These are phyloP conservation scores for Calycina herbarum DNA, from an alignment of 2,329 filamentous ascomycete species.

Conservation along the genomic window DNA sequence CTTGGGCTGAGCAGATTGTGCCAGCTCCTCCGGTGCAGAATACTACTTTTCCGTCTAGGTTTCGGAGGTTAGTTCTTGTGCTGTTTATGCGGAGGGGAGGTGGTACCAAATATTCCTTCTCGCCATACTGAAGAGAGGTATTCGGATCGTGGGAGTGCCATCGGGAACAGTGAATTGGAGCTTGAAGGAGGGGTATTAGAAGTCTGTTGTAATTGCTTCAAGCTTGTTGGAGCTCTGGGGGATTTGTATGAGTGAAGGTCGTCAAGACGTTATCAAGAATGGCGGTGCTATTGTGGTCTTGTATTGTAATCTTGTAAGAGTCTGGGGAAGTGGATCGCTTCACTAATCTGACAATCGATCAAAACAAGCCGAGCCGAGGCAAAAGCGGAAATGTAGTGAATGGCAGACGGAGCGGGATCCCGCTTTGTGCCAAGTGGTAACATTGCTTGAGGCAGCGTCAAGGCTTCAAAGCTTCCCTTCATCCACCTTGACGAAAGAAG, in stretches of 20 bases:
- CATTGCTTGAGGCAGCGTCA: neutral
- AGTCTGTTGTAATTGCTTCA: neutral
- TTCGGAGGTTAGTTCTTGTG: conserved; percentile 1
- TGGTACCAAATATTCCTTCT: conserved; percentile 78
- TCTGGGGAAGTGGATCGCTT: neutral
- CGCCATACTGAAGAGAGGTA: conserved; percentile 84
- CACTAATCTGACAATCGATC: neutral
- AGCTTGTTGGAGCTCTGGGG: neutral
- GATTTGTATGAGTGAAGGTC: neutral
- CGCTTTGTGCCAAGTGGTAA: neutral
- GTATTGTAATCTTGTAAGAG: neutral
- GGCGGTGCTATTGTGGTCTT: neutral
- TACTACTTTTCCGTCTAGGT: conserved; percentile 76
- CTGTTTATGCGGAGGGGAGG: conserved; percentile 17
- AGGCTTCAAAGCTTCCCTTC: neutral
- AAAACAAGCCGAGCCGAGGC: neutral
- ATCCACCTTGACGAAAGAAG: neutral
- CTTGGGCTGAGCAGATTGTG: conserved; percentile 91
- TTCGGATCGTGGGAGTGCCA: conserved; percentile 61
- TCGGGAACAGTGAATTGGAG: conserved; percentile 8
- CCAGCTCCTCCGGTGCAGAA: conserved; percentile 96
- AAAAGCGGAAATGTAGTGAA: neutral
- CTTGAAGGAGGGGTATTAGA: neutral
- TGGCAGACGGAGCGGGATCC: neutral
- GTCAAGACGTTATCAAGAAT: neutral